phyloP scores from a whole-genome alignment of 2,329 filamentous ascomycete species.

The Ophiognomonia clavigignenti-juglandacearum region DNA sequence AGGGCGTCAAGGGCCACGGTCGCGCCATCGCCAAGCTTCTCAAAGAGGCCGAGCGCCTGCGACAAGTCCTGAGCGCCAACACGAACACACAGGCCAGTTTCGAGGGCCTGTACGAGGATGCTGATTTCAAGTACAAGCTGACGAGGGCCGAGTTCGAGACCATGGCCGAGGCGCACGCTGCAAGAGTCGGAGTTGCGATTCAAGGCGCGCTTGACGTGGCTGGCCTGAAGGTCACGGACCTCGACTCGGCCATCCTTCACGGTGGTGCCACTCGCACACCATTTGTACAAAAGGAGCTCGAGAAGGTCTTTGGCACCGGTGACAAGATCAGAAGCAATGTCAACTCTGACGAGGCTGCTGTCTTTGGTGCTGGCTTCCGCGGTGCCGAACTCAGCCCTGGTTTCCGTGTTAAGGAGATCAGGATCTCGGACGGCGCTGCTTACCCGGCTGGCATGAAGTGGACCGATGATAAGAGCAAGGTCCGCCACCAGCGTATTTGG shows the following conservation, averaged over 20 bases:
- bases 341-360: constrained; percentile 93
- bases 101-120: constrained; percentile 84
- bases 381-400: constrained; percentile 87
- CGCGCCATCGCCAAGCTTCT: constrained; percentile 84
- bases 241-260: constrained; percentile 89
- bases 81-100: constrained; percentile 74
- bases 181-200: constrained; percentile 65
- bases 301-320: constrained; percentile 64
- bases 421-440: constrained; percentile 68
- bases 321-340: constrained; percentile 89
- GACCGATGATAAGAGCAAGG: constrained; percentile 62
- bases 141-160: constrained; percentile 75
- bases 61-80: constrained; percentile 92
- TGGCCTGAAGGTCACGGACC: constrained; percentile 65
- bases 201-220: constrained; percentile 70
- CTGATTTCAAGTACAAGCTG: constrained; percentile 92
- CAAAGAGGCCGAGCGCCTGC: constrained; percentile 83
- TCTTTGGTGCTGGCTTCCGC: constrained; percentile 93
- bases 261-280: constrained; percentile 87
- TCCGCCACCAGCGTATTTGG: constrained; percentile 78
- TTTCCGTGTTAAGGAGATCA: constrained; percentile 97
- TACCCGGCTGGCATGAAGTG: constrained; percentile 76
- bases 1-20: constrained; percentile 68
- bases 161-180: constrained; percentile 62
- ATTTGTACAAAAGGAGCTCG: constrained; percentile 86